A percentile compares a stretch with the other conserved stretches of the same genome.
These are phyloP conservation scores for Hypoxylon sp. DNA, from an alignment of 2,329 filamentous ascomycete species.

Conservation along the genomic window DNA sequence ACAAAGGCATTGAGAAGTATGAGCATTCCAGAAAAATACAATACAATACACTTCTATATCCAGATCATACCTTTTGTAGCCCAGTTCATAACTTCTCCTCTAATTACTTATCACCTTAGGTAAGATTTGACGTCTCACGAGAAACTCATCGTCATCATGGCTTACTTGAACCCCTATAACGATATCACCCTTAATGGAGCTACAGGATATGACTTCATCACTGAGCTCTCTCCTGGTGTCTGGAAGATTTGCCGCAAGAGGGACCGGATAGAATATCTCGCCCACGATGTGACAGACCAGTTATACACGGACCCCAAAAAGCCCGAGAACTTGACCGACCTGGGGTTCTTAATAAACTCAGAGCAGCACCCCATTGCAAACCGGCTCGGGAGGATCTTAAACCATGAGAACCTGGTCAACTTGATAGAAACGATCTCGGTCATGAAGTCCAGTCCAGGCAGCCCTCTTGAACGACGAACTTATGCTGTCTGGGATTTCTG, in stretches of 20 bases:
- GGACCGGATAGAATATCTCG: constrained; percentile 51
- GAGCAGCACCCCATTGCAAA: constrained; percentile 48
- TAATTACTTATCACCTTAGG: constrained; percentile 6
- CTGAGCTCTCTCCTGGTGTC: constrained; percentile 48
- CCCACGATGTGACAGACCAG: constrained; percentile 50
- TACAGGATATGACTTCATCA: constrained; percentile 51
- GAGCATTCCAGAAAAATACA: constrained; percentile 37
- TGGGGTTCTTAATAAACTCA: constrained; percentile 39
- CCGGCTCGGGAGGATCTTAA: constrained; percentile 58
- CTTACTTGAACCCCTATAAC: constrained; percentile 35
- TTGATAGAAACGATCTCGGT: constrained; percentile 58
- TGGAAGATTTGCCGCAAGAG: constrained; percentile 51
- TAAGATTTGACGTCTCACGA: not conserved
- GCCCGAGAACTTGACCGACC: constrained; percentile 15
- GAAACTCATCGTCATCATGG: constrained; percentile 26
- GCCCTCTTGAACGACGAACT: constrained; percentile 21
- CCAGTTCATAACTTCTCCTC: not conserved
- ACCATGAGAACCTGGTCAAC: constrained; percentile 66
- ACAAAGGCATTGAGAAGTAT: constrained; percentile 51
- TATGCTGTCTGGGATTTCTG: constrained; percentile 66
- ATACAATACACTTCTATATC: constrained; percentile 24
- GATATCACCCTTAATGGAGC: constrained; percentile 19
- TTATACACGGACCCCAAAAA: constrained; percentile 33
- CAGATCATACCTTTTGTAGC: constrained; percentile 22
- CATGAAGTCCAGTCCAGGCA: constrained; percentile 43